Base-by-base conservation (phyloP, 2,329 filamentous ascomycete species). In the Myriosclerotinia curreyana region DNA sequence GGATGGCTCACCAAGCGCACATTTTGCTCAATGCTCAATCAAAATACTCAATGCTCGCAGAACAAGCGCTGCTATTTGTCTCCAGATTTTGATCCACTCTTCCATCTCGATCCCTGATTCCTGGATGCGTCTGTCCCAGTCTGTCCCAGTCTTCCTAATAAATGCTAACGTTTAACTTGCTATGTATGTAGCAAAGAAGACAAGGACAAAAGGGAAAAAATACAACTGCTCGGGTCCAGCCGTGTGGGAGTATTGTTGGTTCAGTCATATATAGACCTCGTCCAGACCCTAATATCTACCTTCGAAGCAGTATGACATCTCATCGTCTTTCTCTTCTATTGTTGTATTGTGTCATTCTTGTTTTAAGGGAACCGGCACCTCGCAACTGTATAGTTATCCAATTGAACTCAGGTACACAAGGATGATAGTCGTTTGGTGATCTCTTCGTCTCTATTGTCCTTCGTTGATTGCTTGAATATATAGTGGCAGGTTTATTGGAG, bases 171-270 rank as follows among this genome's bases (percentile, higher is more conserved):
- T 68, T 68, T 68, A 66, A 67, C 65, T 62, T 62, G 40, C 58
- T 67, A 40, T 62, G 62, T 67, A 44, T 60, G 61, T 63, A 63
- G 61, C 36, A 51, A 31, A 31, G 53, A 22, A 63, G 53, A 59
- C 25, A 48, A 40, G 61, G 54, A 51, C 44, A 59, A 49, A 40
- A 50, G 53, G 36, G 44, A 65, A 68, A 66, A 70, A 69, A 68
- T 65, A 66, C 68, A 71, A 71, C 70, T 68, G 66, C 70, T 72
- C 68, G 65, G 68, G 70, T 70, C 64, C 67, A 67, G 67, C 67
- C 69, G 66, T 67, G 66, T 66, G 64, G 60, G 50, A 65, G 53
- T 58, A 42, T 62, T 54, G 66, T 64, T 64, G 61, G 60, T 64
- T 60, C 65, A 59, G 58, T 54, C 67, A 63, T 71, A 72, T 72